These are phyloP conservation scores for Apophysomyces ossiformis DNA, from an alignment of 371 early-diverging fungal genomes.

Conservation along the genomic window DNA sequence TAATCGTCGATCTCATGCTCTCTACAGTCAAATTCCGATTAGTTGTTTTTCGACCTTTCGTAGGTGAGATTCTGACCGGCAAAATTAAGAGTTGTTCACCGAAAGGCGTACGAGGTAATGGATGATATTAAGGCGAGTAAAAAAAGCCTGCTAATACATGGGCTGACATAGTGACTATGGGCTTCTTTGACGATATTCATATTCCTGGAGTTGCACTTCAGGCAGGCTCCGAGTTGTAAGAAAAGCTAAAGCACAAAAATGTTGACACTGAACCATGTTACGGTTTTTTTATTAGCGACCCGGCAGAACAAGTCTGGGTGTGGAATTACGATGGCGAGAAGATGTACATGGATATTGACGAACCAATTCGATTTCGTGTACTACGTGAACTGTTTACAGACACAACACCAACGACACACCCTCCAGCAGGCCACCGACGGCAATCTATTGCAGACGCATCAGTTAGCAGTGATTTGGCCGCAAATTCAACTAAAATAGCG, in stretches of 20 bases:
- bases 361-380: conserved; percentile 80
- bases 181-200: conserved; percentile 92
- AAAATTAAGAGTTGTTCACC: conserved; percentile 74
- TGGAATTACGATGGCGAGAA: conserved; percentile 87
- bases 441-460: conserved; percentile 52
- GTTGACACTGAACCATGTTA: neutral
- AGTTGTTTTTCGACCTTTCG: conserved; percentile 90
- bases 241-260: neutral
- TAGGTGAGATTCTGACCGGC: conserved; percentile 86
- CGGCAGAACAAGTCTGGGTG: conserved; percentile 84
- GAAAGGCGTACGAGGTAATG: conserved; percentile 70
- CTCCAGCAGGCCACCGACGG: conserved; percentile 31
- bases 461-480: conserved; percentile 54
- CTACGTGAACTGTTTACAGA: conserved; percentile 80
- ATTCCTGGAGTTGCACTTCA: conserved; percentile 76
- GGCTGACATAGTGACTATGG: conserved; percentile 69
- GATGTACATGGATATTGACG: conserved; percentile 83
- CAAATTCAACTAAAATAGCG: conserved; percentile 62
- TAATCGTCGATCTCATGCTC: neutral
- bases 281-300: conserved; percentile 46
- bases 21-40: conserved; percentile 76
- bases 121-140: neutral
- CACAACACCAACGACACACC: conserved; percentile 67
- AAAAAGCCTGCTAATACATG: neutral
- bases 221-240: conserved; percentile 66